Percentiles rank a stretch among this genome's conserved stretches.
Conservation (phyloP, 306 rosid genomes). For the Argentina anserina region DNA sequence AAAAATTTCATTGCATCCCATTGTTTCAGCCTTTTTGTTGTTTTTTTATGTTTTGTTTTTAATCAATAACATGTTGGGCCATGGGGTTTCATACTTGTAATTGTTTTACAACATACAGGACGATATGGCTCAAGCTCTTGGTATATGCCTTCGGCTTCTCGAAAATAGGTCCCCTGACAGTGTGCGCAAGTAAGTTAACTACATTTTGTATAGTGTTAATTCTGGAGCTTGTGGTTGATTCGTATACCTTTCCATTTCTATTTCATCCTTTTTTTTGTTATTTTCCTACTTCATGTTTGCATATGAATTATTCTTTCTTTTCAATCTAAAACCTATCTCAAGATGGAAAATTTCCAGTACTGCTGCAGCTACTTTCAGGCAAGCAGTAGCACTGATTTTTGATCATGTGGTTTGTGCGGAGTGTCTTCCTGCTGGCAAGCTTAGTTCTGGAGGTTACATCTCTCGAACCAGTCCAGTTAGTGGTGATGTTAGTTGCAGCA, state of each 20-base stretch:
- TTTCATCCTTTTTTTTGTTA: conserved; percentile 4
- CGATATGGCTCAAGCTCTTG: conserved; percentile 86
- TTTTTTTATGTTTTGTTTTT: not conserved
- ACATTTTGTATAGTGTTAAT: conserved; percentile 3
- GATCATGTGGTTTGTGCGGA: conserved; percentile 74
- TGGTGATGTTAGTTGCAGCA: conserved; percentile 74
- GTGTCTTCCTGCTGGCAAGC: conserved; percentile 88
- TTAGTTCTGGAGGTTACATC: conserved; percentile 65
- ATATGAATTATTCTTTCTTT: not conserved
- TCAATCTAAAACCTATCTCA: conserved; percentile 26
- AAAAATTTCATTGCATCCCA: not conserved
- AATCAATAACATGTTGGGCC: not conserved
- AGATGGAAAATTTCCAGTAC: conserved; percentile 63
- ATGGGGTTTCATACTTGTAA: not conserved
- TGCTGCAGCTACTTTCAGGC: conserved; percentile 99
- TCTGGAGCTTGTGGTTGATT: conserved; percentile 9
- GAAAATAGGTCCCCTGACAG: conserved; percentile 93
- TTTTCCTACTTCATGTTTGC: not conserved
- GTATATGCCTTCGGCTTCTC: conserved; percentile 88
- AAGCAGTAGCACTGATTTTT: conserved; percentile 91
- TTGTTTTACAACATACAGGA: conserved; percentile 49
- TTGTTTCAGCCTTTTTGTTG: not conserved
- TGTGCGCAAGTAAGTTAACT: conserved; percentile 69
- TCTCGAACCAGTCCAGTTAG: conserved; percentile 74
- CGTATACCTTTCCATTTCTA: not conserved